Percentiles rank a stretch among this genome's conserved stretches.
These are phyloP conservation scores for Aegilops speltoides DNA, from an alignment of 176 grass and related monocot genomes.

Conservation along the genomic window DNA sequence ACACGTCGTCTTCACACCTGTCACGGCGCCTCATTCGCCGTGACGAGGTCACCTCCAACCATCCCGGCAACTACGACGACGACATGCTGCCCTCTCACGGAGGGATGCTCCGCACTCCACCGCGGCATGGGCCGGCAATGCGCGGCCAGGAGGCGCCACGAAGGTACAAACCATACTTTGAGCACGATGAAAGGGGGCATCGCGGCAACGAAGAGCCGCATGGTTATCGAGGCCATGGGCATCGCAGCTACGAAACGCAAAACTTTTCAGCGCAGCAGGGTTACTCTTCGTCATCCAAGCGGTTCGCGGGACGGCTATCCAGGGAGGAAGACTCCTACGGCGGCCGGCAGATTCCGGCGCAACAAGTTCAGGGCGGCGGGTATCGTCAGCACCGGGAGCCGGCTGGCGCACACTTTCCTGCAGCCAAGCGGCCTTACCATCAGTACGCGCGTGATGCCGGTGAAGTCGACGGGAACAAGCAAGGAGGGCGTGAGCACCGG, in stretches of 20 bases:
- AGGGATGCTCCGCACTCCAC: not conserved
- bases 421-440: not conserved
- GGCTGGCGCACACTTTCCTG: not conserved
- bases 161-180: not conserved
- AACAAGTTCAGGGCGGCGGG: not conserved
- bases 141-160: not conserved
- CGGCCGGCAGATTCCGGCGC: not conserved
- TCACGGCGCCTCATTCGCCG: not conserved
- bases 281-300: not conserved
- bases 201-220: not conserved
- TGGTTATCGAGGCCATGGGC: not conserved
- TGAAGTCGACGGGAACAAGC: not conserved
- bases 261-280: not conserved
- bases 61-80: not conserved
- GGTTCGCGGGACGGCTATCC: not conserved
- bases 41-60: not conserved
- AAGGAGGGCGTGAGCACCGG: not conserved
- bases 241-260: not conserved
- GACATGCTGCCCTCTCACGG: not conserved
- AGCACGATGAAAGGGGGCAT: not conserved
- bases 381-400: not conserved
- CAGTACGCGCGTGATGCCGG: conserved; percentile 6
- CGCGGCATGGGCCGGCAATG: not conserved
- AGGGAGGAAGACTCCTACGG: not conserved
- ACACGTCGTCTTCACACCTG: not conserved